phyloP scores from a whole-genome alignment of 2,329 filamentous ascomycete genomes.

The Xylaria arbuscula region DNA sequence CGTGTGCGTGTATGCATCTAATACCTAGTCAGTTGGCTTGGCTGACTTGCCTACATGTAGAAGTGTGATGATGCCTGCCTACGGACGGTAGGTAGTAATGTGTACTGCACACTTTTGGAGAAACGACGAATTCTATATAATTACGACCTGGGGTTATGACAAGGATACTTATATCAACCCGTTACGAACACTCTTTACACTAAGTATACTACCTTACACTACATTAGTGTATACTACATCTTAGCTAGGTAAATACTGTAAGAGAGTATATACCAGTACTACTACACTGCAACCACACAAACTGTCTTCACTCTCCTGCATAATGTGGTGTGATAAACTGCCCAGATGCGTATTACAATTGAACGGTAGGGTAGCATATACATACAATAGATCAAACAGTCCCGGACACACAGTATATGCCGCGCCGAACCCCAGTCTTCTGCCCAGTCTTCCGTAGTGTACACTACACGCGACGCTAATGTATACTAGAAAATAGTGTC shows the following conservation, averaged over 20 bases:
- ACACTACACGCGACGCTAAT: not conserved
- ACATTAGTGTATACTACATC: not conserved
- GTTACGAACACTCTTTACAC: not conserved
- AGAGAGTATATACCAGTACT: not conserved
- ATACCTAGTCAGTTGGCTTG: slow-evolving; percentile 15
- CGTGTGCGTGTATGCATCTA: not conserved
- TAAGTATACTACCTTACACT: not conserved
- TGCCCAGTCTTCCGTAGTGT: not conserved
- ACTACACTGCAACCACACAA: not conserved
- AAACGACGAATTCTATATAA: not conserved
- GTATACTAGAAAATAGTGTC: not conserved
- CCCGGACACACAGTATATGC: not conserved
- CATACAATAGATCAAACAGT: not conserved
- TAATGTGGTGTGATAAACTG: not conserved
- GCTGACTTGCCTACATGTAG: not conserved
- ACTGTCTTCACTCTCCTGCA: not conserved
- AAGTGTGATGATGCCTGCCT: not conserved
- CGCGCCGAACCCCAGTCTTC: not conserved
- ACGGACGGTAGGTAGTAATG: not conserved
- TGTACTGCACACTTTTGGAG: not conserved
- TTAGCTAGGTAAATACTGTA: no score
- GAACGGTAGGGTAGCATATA: not conserved
- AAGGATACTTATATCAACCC: slow-evolving; percentile 4
- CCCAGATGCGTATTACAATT: not conserved
- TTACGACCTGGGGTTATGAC: not conserved